Conservation (phyloP, 768 basidiomycete species). For the Boletus sp. region DNA sequence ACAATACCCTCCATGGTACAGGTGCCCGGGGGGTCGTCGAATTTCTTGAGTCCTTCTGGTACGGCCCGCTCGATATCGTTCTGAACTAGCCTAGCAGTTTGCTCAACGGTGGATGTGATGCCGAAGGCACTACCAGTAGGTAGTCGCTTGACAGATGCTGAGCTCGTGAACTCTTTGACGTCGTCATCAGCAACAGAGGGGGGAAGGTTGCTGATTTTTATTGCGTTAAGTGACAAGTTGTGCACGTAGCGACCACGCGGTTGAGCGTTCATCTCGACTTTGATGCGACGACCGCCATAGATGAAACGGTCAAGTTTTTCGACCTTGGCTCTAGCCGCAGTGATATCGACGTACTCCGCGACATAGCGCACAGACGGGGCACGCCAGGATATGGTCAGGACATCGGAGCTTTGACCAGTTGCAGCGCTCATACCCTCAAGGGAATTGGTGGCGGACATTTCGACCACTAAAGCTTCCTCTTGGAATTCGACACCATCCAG, state of each 20-base stretch:
- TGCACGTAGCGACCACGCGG: constrained; percentile 32
- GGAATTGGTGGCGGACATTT: constrained; percentile 39
- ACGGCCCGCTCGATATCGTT: constrained; percentile 21
- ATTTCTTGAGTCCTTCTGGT: constrained; percentile 17
- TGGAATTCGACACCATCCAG: constrained; percentile 52
- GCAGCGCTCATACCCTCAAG: constrained; percentile 43
- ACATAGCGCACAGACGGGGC: constrained; percentile 44
- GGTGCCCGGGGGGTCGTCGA: constrained; percentile 25
- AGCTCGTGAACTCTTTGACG: constrained; percentile 32
- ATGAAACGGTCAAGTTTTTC: constrained; percentile 35
- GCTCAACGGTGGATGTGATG: constrained; percentile 15
- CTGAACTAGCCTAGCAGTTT: constrained; percentile 22
- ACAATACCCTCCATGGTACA: constrained; percentile 31
- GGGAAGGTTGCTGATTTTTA: constrained; percentile 47
- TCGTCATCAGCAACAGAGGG: constrained; percentile 20
- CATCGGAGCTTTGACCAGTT: constrained; percentile 32
- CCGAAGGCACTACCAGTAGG: constrained; percentile 21
- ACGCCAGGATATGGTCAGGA: constrained; percentile 51
- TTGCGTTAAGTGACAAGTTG: constrained; percentile 31
- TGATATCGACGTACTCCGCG: constrained; percentile 37
- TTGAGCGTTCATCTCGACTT: constrained; percentile 42
- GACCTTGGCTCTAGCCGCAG: constrained; percentile 30
- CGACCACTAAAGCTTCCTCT: constrained; percentile 41
- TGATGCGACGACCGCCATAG: constrained; percentile 44
- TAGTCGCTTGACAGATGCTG: constrained; percentile 26